Evolutionary conservation across 208 protist species (phyloP), one percentile per base, ranked within the genome.

Genomic region (Herpetomonas samuelpessoai): DNA sequence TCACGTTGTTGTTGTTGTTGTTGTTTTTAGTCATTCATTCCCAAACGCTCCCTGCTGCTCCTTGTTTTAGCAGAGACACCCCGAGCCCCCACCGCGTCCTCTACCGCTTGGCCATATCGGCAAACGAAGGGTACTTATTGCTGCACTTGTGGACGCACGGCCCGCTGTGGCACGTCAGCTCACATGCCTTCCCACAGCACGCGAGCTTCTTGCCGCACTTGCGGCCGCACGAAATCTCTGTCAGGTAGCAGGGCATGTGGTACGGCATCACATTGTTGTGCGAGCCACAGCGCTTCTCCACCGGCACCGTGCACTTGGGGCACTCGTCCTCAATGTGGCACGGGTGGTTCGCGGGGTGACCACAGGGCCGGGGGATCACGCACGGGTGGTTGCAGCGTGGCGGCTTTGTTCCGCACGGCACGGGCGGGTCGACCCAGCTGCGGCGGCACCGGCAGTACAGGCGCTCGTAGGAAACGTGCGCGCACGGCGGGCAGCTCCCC

Each of bases 371-470:
- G 2, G 81, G 81, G 16, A 92, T 64, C 24, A 56, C 67, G 67
- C 93, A 97, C 2, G 79, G 79, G 53, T 92, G 65, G 28, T 57
- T 78, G 65, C 93, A 97, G 45, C 41, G 45, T 12, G 93, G 93
- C n/a, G 81, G 83, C 56, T 62, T 71, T 28, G 91, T 95, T 21
- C 89, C 89, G 57, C 93, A 97, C 49, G 88, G 88, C 31, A 97
- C 83, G 24, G 93, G 93, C 45, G 93, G 91, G 22, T 91, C 81
- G 21, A 96, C 57, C 69, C 84, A 89, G 0, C 89, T 91, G 10
- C 72, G 67, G 25, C 84, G 75, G 67, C 93, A 97, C 25, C 80
- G 68, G 74, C 93, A 97, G 60, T 83, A 91, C 38, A 97, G 73
- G 2, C 83, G 79, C 51, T 94, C 77, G 68, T 92, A 96, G 19